Percentiles rank a stretch among this genome's conserved stretches.
Evolutionary conservation across 208 protist genomes (phyloP).

Genomic region (Trypanosoma brucei): DNA sequence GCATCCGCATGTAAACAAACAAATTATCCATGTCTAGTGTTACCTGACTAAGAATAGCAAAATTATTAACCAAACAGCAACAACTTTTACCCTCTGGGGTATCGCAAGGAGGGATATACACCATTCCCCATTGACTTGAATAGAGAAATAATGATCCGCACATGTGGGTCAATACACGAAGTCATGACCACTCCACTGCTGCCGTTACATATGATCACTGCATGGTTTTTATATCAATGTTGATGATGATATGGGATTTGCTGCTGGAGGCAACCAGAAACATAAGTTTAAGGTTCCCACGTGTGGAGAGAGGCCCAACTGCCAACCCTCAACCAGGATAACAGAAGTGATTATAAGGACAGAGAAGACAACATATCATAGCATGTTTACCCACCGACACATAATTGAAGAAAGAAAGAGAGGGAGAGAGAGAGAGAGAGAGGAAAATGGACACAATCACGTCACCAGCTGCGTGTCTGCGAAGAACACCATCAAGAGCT

Average conservation of each 20-base stretch:
- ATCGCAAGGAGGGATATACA: constrained; percentile 96
- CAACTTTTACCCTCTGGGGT: constrained; percentile 97
- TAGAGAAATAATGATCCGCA: constrained; percentile 47
- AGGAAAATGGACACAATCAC: neutral
- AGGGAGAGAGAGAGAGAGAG: neutral
- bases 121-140: constrained; percentile 99
- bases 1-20: constrained; percentile 56
- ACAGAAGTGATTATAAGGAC: constrained; percentile 5
- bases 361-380: no score
- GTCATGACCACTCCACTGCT: constrained; percentile 23
- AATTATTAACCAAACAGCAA: constrained; percentile 99
- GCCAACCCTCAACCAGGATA: neutral
- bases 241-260: constrained; percentile 37
- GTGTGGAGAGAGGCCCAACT: neutral
- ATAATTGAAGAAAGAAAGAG: neutral
- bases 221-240: constrained; percentile 42
- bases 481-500: neutral
- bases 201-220: constrained; percentile 47
- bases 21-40: constrained; percentile 95
- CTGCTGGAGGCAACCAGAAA: constrained; percentile 59
- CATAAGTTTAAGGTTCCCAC: constrained; percentile 26
- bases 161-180: constrained; percentile 42
- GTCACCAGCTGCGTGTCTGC: neutral
- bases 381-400: no score
- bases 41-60: constrained; percentile 97